phyloP scores from a whole-genome alignment of 768 basidiomycete species.

The Saitozyma podzolica region DNA sequence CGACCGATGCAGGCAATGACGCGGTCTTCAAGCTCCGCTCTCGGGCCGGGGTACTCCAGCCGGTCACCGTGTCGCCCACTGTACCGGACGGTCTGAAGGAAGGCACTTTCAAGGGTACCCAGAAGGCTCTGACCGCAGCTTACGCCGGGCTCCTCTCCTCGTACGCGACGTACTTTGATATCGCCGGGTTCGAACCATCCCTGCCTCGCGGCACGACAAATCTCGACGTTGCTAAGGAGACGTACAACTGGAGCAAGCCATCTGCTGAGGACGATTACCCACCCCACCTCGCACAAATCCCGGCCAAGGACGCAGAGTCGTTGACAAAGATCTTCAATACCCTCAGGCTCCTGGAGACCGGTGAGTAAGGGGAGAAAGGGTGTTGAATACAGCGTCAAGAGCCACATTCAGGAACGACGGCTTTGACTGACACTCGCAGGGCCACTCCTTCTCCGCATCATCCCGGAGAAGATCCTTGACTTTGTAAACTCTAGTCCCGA shows the following conservation, averaged over 20 bases:
- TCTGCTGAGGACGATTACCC: slow-evolving; percentile 3
- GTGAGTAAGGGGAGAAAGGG: too few species aligned
- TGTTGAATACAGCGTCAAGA: too few species aligned
- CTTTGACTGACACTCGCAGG: background rate
- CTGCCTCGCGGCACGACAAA: background rate
- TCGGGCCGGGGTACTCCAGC: background rate
- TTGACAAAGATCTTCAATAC: background rate
- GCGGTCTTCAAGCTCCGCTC: background rate
- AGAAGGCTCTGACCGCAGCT: slow-evolving; percentile 1
- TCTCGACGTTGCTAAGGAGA: background rate
- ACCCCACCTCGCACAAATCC: background rate
- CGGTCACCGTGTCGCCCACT: background rate
- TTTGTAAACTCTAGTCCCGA: background rate
- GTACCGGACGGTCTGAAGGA: background rate
- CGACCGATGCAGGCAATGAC: background rate
- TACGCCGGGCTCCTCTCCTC: background rate
- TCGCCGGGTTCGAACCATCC: background rate
- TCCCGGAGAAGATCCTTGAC: slow-evolving; percentile 1
- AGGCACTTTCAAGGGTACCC: slow-evolving; percentile 7
- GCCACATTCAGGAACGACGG: background rate
- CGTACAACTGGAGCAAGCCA: background rate
- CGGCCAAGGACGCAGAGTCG: background rate
- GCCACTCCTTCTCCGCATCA: background rate
- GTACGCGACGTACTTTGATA: slow-evolving; percentile 1
- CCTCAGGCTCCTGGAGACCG: background rate